Evolutionary conservation across 306 rosid genomes (phyloP).

Genomic region (Ceratonia siliqua): DNA sequence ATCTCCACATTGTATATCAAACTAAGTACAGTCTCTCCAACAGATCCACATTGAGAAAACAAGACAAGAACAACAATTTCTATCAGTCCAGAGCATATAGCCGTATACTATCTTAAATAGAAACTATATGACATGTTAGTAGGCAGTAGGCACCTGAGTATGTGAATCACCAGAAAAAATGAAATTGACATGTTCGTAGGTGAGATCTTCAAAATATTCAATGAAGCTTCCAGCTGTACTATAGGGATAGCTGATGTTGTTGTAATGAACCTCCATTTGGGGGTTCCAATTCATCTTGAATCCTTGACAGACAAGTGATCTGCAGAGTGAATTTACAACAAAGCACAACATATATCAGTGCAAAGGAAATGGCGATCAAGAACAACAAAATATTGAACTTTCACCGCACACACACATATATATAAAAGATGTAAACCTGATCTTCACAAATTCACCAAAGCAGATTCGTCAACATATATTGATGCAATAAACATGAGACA

Average conservation of each 20-base stretch:
- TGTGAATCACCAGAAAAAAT: constrained; percentile 87
- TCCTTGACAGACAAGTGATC: constrained; percentile 40
- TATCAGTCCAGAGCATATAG: constrained; percentile 25
- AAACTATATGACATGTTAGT: constrained; percentile 23
- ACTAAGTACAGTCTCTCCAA: constrained; percentile 11
- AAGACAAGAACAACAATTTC: constrained; percentile 3
- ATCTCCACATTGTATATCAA: not conserved
- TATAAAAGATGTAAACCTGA: constrained; percentile 32
- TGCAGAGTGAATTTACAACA: constrained; percentile 22
- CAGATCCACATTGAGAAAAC: constrained; percentile 25
- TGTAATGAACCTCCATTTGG: constrained; percentile 78
- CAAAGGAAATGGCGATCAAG: constrained; percentile 8
- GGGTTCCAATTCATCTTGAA: constrained; percentile 84
- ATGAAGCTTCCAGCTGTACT: constrained; percentile 82
- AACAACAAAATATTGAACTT: not conserved
- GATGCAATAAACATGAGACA: constrained; percentile 23
- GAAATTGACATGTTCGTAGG: constrained; percentile 92
- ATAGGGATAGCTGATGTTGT: constrained; percentile 71
- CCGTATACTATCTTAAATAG: constrained; percentile 5
- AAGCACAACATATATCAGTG: not conserved
- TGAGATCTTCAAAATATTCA: constrained; percentile 91
- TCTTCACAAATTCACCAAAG: constrained; percentile 20
- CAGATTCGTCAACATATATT: constrained; percentile 34
- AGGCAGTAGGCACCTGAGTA: constrained; percentile 67
- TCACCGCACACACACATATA: not conserved